A percentile compares a stretch with the other conserved stretches of the same genome.
These are phyloP conservation scores for Crataegus laevigata DNA, from an alignment of 306 rosid species.

Conservation along the genomic window DNA sequence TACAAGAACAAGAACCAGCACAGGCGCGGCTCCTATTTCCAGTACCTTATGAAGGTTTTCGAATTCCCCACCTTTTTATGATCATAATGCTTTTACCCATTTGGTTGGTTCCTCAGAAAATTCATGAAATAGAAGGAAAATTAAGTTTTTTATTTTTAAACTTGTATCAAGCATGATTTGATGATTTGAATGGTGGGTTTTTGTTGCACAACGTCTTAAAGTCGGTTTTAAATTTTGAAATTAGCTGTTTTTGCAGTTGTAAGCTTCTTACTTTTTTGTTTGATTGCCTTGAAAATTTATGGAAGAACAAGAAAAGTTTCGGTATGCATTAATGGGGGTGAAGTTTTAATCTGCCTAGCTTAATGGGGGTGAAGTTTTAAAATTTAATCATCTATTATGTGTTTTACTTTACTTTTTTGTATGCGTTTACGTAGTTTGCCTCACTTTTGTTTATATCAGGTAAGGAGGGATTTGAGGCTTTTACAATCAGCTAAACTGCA, in stretches of 20 bases:
- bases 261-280: neutral
- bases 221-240: neutral
- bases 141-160: too few relatives aligned
- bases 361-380: neutral
- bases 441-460: constrained; percentile 32
- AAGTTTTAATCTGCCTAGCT: neutral
- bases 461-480: constrained; percentile 70
- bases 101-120: neutral
- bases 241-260: neutral
- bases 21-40: constrained; percentile 69
- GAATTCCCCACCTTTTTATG: neutral
- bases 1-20: constrained; percentile 96
- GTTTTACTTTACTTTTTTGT: neutral
- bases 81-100: neutral
- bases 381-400: neutral
- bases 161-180: neutral
- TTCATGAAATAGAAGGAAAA: neutral
- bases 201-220: neutral
- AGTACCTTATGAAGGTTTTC: constrained; percentile 63
- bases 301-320: neutral
- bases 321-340: neutral
- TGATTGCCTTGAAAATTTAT: neutral
- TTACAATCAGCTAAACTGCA: constrained; percentile 53
- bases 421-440: neutral
- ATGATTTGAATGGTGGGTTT: neutral